Percentiles rank a stretch among this genome's conserved stretches.
Evolutionary conservation across 148 eudicot species (phyloP).

Genomic region (Arbutus unedo): DNA sequence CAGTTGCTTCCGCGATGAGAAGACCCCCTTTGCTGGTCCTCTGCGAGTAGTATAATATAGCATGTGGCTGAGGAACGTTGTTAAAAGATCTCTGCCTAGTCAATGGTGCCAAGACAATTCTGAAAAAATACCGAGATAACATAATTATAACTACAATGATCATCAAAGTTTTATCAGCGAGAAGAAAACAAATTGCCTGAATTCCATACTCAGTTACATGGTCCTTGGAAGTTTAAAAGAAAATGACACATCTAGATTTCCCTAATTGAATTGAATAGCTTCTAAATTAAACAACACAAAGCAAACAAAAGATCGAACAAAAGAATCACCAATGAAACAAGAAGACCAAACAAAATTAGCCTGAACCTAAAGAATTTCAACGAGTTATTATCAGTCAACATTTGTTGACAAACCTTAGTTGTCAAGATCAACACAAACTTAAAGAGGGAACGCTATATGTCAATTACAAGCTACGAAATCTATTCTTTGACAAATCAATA

Average conservation of each 20-base stretch:
- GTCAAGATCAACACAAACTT: background rate
- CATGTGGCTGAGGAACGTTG: slow-evolving; percentile 46
- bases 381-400: background rate
- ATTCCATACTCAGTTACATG: background rate
- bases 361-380: background rate
- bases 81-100: slow-evolving; percentile 45
- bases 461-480: background rate
- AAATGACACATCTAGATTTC: background rate
- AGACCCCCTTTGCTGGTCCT: slow-evolving; percentile 27
- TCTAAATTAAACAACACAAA: background rate
- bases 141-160: background rate
- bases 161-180: background rate
- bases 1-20: slow-evolving; percentile 36
- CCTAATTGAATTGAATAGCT: background rate
- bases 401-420: background rate
- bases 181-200: background rate
- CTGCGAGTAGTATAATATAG: slow-evolving; percentile 40
- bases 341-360: background rate
- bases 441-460: background rate
- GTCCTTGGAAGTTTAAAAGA: background rate
- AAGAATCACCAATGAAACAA: background rate
- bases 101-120: slow-evolving; percentile 28
- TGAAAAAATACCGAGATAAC: background rate
- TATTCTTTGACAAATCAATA: background rate
- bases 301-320: background rate